These are phyloP conservation scores for Nakazawaea wickerhamii DNA, from an alignment of 805 yeast genomes.

Conservation along the genomic window DNA sequence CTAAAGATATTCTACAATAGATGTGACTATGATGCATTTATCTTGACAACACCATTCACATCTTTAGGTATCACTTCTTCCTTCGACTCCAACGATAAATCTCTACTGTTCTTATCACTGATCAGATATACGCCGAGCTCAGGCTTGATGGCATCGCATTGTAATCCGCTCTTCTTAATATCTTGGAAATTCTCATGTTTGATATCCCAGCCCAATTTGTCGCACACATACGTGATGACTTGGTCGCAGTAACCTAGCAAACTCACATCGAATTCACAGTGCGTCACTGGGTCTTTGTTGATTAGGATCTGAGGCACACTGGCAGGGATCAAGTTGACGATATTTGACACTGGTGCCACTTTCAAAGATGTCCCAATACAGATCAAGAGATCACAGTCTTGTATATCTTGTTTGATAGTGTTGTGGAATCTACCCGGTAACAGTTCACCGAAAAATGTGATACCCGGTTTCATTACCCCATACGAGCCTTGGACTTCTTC, in stretches of 20 bases:
- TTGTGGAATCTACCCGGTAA: constrained; percentile 68
- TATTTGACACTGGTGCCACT: constrained; percentile 88
- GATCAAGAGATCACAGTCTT: constrained; percentile 68
- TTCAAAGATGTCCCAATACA: constrained; percentile 89
- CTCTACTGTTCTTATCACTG: constrained; percentile 24
- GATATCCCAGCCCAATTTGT: constrained; percentile 54
- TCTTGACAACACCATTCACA: background rate
- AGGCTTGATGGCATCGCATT: constrained; percentile 24
- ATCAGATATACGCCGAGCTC: constrained; percentile 30
- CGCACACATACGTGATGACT: constrained; percentile 60
- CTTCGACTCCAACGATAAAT: background rate
- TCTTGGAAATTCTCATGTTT: constrained; percentile 45
- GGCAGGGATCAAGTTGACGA: constrained; percentile 68
- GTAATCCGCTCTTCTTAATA: constrained; percentile 28
- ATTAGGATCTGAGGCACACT: constrained; percentile 79
- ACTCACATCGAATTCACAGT: constrained; percentile 73
- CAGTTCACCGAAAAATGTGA: constrained; percentile 86
- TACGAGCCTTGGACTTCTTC: constrained; percentile 34
- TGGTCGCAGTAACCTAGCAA: constrained; percentile 82
- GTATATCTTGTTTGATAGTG: constrained; percentile 50
- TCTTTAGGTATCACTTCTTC: background rate
- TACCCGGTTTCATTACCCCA: constrained; percentile 90
- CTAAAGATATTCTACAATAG: too few relatives aligned
- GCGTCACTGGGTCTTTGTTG: constrained; percentile 69
- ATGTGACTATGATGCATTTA: too few relatives aligned